phyloP scores from a whole-genome alignment of 306 rosid genomes.

The Cucurbita moschata region DNA sequence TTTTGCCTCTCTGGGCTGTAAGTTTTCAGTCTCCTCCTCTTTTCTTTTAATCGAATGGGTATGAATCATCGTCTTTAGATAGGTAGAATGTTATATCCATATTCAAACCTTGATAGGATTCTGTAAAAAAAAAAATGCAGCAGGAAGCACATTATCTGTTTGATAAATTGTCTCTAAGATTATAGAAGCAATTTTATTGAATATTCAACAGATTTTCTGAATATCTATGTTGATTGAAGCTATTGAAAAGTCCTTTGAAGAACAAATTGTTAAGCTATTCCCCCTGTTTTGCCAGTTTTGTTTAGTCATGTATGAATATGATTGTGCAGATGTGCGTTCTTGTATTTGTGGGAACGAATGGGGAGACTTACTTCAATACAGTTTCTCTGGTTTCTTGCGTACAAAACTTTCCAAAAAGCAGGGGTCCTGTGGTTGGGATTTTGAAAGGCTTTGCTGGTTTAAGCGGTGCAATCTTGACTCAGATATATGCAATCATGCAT shows the following conservation, averaged over 20 bases:
- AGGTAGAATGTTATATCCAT: neutral
- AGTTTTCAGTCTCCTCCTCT: constrained; percentile 18
- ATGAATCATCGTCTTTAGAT: neutral
- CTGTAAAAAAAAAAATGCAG: neutral
- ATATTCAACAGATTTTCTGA: neutral
- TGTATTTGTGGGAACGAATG: constrained; percentile 82
- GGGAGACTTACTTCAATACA: constrained; percentile 94
- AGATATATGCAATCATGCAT: constrained; percentile 54
- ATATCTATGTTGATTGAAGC: neutral
- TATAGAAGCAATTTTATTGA: neutral
- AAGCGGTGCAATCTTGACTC: constrained; percentile 91
- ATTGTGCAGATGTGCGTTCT: constrained; percentile 73
- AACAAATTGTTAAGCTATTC: neutral
- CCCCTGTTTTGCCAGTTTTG: neutral
- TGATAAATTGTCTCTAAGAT: neutral
- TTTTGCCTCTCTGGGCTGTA: constrained; percentile 71
- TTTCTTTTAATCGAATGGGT: neutral
- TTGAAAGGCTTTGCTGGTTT: constrained; percentile 91
- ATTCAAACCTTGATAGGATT: neutral
- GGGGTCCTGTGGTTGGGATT: constrained; percentile 90
- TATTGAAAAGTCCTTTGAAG: neutral
- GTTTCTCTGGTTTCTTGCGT: constrained; percentile 77
- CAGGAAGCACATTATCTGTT: neutral
- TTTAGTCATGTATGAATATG: constrained; percentile 12
- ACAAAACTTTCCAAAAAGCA: constrained; percentile 88